Evolutionary conservation across 2,329 filamentous ascomycete species (phyloP), one percentile per base, ranked within the genome.

Genomic region (Cercospora canescens): DNA sequence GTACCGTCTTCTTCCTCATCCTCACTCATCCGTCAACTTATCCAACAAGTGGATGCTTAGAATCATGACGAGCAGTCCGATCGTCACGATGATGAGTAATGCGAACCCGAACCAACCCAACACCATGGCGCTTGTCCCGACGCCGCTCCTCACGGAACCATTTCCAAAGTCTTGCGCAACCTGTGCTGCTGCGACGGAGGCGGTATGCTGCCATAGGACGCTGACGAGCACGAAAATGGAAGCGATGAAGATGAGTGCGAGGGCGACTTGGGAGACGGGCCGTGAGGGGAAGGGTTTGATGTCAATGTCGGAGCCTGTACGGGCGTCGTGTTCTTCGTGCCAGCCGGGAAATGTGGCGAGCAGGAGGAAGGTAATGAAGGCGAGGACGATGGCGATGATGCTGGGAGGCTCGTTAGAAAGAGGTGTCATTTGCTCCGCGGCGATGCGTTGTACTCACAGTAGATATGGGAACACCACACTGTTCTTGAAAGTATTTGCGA

Each of bases 381-480:
- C 94, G 76, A 99, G 93, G 78, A 99, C 92, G 77, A 98, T 94
- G 76, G 95, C 95, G 76, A 99, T 94, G 83, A 99, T 99, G 70
- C 92, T 95, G 72, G 30, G 9, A 30, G 5, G 0, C 56, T n/a
- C 5, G 61, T 75, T 32, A 73, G 61, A 32, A 24, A 28, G 8
- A 14, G 12, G 4, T 37, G 6, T 1, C 1, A 16, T 14, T 9
- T 26, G 14, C 32, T 3, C n/a, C n/a, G 12, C 18, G 34, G 34
- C 41, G n/a, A 34, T 11, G 16, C 18, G 55, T 26, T 52, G 24
- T 8, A 72, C 91, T 84, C 80, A 95, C 91, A 99, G 90, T 21
- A 99, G 83, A 77, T 98, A 99, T 9, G 95, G 95, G 78, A 99
- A 99, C 52, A 99, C 94, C 78, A 99, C 95, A 81, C 94, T 94